phyloP scores from a whole-genome alignment of 2,329 filamentous ascomycete species.

The Arthrinium phaeospermum region DNA sequence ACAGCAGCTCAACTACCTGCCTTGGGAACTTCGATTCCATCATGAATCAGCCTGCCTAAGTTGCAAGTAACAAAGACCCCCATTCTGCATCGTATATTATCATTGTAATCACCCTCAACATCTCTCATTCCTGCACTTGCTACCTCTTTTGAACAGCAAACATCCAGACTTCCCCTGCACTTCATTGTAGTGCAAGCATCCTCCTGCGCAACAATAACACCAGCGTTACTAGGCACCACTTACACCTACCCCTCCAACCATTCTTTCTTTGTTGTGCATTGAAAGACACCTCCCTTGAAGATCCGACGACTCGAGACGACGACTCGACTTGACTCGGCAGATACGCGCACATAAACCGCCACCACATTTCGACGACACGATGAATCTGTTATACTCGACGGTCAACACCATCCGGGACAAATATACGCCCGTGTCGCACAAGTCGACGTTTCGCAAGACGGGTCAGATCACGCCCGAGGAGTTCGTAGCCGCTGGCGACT shows the following conservation, averaged over 20 bases:
- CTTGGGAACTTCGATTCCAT: neutral
- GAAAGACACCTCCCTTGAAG: neutral
- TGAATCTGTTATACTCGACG: conserved; percentile 93
- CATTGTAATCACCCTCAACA: conserved; percentile 4
- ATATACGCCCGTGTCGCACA: conserved; percentile 87
- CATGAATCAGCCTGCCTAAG: conserved; percentile 15
- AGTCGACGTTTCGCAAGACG: conserved; percentile 89
- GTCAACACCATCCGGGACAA: conserved; percentile 91
- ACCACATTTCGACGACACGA: conserved; percentile 44
- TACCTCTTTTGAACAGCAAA: neutral
- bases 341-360: neutral
- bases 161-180: neutral
- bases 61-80: conserved; percentile 7
- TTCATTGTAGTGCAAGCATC: conserved; percentile 8
- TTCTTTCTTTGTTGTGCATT: conserved; percentile 9
- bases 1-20: neutral
- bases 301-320: conserved; percentile 1
- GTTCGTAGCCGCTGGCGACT: conserved; percentile 94
- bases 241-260: neutral
- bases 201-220: conserved; percentile 8
- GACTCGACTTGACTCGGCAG: neutral
- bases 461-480: conserved; percentile 98
- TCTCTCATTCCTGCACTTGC: neutral
- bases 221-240: conserved; percentile 16
- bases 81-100: conserved; percentile 2